Percentiles rank a stretch among this genome's conserved stretches.
Conservation (phyloP, 345 rosid species). For the Leavenworthia alabamica region DNA sequence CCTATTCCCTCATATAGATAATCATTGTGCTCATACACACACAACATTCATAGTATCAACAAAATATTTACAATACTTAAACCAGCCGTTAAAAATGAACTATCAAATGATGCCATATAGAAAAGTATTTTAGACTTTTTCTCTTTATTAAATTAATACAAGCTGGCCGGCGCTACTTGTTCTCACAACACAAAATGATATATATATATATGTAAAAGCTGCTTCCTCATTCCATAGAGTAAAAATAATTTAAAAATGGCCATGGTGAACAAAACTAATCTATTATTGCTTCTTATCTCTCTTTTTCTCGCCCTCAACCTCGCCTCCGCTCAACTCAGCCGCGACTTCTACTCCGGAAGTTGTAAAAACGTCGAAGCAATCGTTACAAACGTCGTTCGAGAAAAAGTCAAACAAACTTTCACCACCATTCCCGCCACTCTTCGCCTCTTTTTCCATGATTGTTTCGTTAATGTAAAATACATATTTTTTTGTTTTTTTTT, state of each 20-base stretch:
- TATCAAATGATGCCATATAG: too few relatives aligned
- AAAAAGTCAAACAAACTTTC: constrained; percentile 55
- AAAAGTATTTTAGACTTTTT: too few relatives aligned
- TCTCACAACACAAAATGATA: constrained; percentile 10
- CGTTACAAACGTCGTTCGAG: constrained; percentile 44
- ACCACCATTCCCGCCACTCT: constrained; percentile 68
- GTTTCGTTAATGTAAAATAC: constrained; percentile 56
- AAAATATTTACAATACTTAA: not conserved
- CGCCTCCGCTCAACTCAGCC: constrained; percentile 52
- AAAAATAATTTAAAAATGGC: not conserved
- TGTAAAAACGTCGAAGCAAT: constrained; percentile 75
- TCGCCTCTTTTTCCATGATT: constrained; percentile 82
- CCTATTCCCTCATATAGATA: constrained; percentile 18
- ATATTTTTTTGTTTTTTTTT: not conserved
- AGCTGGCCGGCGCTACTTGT: constrained; percentile 25
- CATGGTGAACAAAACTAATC: not conserved
- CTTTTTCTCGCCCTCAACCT: constrained; percentile 7
- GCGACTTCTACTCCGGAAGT: constrained; percentile 48
- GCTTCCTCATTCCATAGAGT: not conserved
- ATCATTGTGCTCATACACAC: constrained; percentile 1
- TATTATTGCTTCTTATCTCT: constrained; percentile 11
- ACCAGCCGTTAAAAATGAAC: not conserved
- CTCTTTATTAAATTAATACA: constrained; percentile 11
- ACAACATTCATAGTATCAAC: not conserved
- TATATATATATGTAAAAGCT: not conserved